Conservation (phyloP, 2,329 filamentous ascomycete genomes). For the Alternaria triticina region DNA sequence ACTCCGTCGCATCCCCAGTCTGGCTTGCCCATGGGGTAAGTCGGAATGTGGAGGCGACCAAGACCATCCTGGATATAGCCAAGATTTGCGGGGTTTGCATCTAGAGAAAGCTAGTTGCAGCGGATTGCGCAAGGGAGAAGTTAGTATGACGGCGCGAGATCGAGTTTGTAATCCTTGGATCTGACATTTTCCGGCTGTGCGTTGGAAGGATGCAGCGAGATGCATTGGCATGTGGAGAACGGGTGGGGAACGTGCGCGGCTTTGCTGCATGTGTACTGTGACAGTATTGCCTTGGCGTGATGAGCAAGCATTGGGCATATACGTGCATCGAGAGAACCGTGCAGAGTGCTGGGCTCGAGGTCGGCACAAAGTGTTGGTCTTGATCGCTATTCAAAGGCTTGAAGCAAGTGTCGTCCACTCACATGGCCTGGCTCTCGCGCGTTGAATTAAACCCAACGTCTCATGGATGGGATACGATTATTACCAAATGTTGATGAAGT, state of each 20-base stretch:
- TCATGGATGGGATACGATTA: neutral
- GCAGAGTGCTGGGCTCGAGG: neutral
- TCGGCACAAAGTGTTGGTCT: neutral
- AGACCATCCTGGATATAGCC: constrained; percentile 3
- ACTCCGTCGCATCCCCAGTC: constrained; percentile 4
- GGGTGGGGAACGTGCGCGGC: neutral
- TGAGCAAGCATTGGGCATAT: neutral
- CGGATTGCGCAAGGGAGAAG: neutral
- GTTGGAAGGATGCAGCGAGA: neutral
- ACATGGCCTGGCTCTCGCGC: neutral
- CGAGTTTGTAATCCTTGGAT: neutral
- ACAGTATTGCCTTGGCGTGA: neutral
- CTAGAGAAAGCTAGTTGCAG: neutral
- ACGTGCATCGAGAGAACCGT: neutral
- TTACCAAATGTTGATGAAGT: neutral
- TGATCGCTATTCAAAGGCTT: neutral
- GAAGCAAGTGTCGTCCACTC: neutral
- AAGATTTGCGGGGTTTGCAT: constrained; percentile 6
- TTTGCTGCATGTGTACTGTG: neutral
- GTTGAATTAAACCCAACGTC: neutral
- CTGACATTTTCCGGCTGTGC: neutral
- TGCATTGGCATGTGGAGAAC: neutral
- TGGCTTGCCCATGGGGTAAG: constrained; percentile 16
- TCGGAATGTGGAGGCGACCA: constrained; percentile 24
- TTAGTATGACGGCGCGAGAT: neutral